Evolutionary conservation across 371 early-diverging fungal species (phyloP), one percentile per base, ranked within the genome.

Genomic region (Fennellomyces sp.): DNA sequence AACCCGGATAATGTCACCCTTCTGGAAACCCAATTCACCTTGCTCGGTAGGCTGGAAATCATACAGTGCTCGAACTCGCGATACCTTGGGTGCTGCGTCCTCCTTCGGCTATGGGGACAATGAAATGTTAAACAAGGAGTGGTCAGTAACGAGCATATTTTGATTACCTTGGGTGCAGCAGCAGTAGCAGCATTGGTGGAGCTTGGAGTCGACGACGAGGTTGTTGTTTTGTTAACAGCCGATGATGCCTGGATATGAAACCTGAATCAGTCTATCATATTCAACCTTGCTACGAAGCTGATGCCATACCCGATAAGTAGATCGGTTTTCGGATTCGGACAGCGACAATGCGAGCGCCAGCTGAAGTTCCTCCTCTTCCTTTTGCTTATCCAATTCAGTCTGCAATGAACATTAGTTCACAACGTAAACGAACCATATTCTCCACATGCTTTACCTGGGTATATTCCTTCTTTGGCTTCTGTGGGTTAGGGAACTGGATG

Each of bases 331-430:
- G 45, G 80, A 82, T 56, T 86, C 88, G 12, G 93, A 94, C 53
- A 95, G 76, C 5, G 96, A 96, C 47, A 97, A 71, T 3, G 95
- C 96, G 64, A 97, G 70, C 8, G 97, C 97, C 56, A 96, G 72
- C 71, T 96, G 92, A 52, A 95, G 72, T 30, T 71, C 71, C 15
- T 71, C 71, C 33, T 71, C 71, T 41, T 97, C 97, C 62, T 92
- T 91, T 64, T 90, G 87, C 61, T 85, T 88, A 47, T 88, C 88
- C 25, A 87, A 61, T 38, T 89, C 89, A 31, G 81, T 80, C 80
- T 85, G 66, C 23, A 42, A 52, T 47, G 48, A 52, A 31, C n/a
- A n/a, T n/a, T n/a, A n/a, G 39, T 31, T n/a, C 17, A 52, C 30
- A 49, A 30, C n/a, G 27, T 15, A 8, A 53, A 52, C 2, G 7